Evolutionary conservation across 306 rosid genomes (phyloP).

Genomic region (Corylus americana): DNA sequence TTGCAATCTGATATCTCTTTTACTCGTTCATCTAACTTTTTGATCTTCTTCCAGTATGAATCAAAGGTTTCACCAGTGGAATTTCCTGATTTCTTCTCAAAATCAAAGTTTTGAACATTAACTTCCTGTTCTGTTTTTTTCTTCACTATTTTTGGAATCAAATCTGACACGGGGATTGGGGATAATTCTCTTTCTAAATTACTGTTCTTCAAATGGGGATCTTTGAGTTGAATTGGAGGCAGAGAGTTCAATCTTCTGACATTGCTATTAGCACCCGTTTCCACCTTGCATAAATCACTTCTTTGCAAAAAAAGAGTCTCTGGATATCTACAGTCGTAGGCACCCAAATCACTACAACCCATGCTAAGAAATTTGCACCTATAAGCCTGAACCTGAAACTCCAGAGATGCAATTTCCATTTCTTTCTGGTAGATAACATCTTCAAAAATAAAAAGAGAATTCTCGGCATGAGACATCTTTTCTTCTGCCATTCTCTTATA

Average conservation of each 20-base stretch:
- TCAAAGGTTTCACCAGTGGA: slow-evolving; percentile 36
- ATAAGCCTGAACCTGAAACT: slow-evolving; percentile 72
- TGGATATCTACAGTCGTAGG: slow-evolving; percentile 47
- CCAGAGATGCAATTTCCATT: slow-evolving; percentile 81
- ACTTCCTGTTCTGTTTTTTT: slow-evolving; percentile 37
- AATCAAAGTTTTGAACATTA: slow-evolving; percentile 33
- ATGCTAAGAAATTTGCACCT: slow-evolving; percentile 60
- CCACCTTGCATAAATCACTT: slow-evolving; percentile 42
- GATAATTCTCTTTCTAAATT: slow-evolving; percentile 48
- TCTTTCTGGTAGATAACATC: slow-evolving; percentile 79
- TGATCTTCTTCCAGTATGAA: slow-evolving; percentile 62
- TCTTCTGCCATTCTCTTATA: slow-evolving; percentile 94
- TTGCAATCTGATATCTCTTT: slow-evolving; percentile 62
- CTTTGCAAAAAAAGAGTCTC: slow-evolving; percentile 44
- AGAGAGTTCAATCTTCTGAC: slow-evolving; percentile 66
- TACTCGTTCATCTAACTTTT: slow-evolving; percentile 60
- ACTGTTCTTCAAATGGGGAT: slow-evolving; percentile 30
- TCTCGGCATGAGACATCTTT: slow-evolving; percentile 80
- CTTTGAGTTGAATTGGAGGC: slow-evolving; percentile 56
- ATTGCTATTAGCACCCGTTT: slow-evolving; percentile 31
- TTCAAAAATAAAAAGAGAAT: slow-evolving; percentile 63
- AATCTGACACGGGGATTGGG: slow-evolving; percentile 36
- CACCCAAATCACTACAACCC: slow-evolving; percentile 56
- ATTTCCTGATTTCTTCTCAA: slow-evolving; percentile 31
- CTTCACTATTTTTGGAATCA: slow-evolving; percentile 26